Base-by-base conservation (phyloP, 805 yeast species). In the Starmerella tilneyi region DNA sequence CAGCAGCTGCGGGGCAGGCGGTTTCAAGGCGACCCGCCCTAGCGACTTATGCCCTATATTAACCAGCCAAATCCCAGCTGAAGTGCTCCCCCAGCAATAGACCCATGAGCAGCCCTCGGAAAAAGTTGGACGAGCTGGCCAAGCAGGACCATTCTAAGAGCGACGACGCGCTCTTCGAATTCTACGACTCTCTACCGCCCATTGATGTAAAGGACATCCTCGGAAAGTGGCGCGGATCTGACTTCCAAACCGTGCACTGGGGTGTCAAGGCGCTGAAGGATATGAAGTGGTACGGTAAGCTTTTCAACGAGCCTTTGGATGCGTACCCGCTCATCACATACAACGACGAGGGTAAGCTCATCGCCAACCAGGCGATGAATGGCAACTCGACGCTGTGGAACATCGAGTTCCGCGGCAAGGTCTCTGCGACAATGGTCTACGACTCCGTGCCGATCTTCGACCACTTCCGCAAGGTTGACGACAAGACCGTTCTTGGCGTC, bases 341-440 rank as follows among this genome's bases (percentile, higher is more conserved):
- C 17, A 35, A 35, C 39, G 28, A 35, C n/a, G 26, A 35, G 6
- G 39, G 39, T 13, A 20, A 35, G 39, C 28, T 35, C 15, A 13
- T n/a, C 17, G n/a, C 39, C n/a, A 35, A 35, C 28, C 24, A 22
- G 19, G 11, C 22, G 39, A 35, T 35, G 39, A 35, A 35, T 20
- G 39, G 39, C 5, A 20, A 35, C 5, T 12, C 28, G 9, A 7
- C 39, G 15, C 6, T 35, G 17, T 35, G 39, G 39, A 35, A 22
- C 28, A 35, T 35, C 28, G 39, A 35, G 39, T 35, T 35, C 26
- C 39, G 39, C 17, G 39, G 39, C 19, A 35, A 35, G 39, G 9
- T 17, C 5, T 35, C 39, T 7, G 39, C 39, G 11, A 35, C 39
- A 9, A 35, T 35, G 39, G 24, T 20, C 27, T 35, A 35, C 26